These are phyloP conservation scores for Pharnaceum exiguum DNA, from an alignment of 148 eudicot genomes.

Conservation along the genomic window DNA sequence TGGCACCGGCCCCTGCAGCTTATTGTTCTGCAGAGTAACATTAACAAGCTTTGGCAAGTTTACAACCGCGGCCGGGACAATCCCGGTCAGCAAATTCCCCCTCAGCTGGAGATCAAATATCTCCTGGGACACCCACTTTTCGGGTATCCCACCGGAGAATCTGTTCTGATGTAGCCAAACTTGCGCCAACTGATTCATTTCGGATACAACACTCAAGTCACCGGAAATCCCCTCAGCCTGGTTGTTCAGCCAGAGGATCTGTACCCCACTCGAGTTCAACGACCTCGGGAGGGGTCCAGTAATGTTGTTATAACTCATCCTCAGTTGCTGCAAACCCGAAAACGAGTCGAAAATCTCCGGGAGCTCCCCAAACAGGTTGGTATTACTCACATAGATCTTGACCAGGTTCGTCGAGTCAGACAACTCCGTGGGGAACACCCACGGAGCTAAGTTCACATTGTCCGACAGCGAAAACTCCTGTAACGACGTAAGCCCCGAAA, in stretches of 20 bases:
- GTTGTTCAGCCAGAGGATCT: slow-evolving; percentile 50
- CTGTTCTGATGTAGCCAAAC: slow-evolving; percentile 55
- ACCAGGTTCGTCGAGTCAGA: slow-evolving; percentile 26
- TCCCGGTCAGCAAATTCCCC: slow-evolving; percentile 50
- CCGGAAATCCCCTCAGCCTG: slow-evolving; percentile 39
- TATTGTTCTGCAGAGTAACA: slow-evolving; percentile 51
- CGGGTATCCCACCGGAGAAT: slow-evolving; percentile 56
- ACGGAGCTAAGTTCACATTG: slow-evolving; percentile 32
- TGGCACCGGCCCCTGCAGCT: slow-evolving; percentile 54
- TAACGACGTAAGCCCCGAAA: slow-evolving; percentile 42
- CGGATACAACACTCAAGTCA: slow-evolving; percentile 27
- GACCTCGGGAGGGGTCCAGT: slow-evolving; percentile 42
- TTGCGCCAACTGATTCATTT: slow-evolving; percentile 35
- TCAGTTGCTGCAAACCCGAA: slow-evolving; percentile 31
- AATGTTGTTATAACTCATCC: slow-evolving; percentile 49
- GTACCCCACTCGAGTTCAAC: slow-evolving; percentile 29
- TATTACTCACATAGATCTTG: slow-evolving; percentile 28
- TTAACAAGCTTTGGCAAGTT: slow-evolving; percentile 35
- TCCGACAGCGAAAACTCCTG: slow-evolving; percentile 31
- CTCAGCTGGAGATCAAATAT: slow-evolving; percentile 55
- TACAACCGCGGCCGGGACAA: slow-evolving; percentile 39
- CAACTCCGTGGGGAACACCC: slow-evolving; percentile 44
- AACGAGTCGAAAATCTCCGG: slow-evolving; percentile 55
- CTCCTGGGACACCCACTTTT: slow-evolving; percentile 30
- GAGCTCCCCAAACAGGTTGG: slow-evolving; percentile 29